These are phyloP conservation scores for Jatropha curcas DNA, from an alignment of 345 rosid species.

Conservation along the genomic window DNA sequence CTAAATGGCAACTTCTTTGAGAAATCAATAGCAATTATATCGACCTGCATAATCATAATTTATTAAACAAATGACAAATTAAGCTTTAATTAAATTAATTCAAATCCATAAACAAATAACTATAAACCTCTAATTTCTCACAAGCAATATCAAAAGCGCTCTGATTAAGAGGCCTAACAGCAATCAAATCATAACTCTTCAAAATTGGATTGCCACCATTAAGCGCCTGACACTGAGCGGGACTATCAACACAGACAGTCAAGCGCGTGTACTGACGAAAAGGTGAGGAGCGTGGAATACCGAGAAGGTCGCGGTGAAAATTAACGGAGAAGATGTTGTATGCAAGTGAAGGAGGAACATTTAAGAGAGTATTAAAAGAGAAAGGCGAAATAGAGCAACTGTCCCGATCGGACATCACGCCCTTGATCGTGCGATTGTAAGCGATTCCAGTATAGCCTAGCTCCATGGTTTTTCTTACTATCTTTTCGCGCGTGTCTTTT, in stretches of 20 bases:
- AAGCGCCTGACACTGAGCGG: constrained; percentile 57
- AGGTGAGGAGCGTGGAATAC: constrained; percentile 57
- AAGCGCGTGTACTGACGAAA: constrained; percentile 92
- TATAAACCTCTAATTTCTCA: constrained; percentile 59
- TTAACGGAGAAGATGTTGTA: constrained; percentile 65
- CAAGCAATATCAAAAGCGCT: constrained; percentile 66
- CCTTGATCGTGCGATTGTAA: constrained; percentile 53
- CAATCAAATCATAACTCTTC: constrained; percentile 75
- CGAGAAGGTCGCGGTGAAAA: constrained; percentile 75
- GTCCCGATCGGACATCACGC: constrained; percentile 61
- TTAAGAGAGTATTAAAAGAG: constrained; percentile 63
- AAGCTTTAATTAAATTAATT: not conserved
- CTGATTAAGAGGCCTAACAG: constrained; percentile 76
- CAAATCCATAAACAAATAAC: not conserved
- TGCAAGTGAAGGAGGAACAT: constrained; percentile 54
- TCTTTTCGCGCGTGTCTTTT: constrained; percentile 48
- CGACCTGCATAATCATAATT: constrained; percentile 44
- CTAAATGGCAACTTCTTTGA: constrained; percentile 62
- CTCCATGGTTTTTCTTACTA: constrained; percentile 70
- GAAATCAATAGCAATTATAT: constrained; percentile 74
- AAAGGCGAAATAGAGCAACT: constrained; percentile 60
- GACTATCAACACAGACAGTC: constrained; percentile 57
- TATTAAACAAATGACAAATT: not conserved
- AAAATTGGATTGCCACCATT: constrained; percentile 68
- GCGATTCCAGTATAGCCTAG: constrained; percentile 71